phyloP scores from a whole-genome alignment of 306 rosid genomes.

The Prunus padus region DNA sequence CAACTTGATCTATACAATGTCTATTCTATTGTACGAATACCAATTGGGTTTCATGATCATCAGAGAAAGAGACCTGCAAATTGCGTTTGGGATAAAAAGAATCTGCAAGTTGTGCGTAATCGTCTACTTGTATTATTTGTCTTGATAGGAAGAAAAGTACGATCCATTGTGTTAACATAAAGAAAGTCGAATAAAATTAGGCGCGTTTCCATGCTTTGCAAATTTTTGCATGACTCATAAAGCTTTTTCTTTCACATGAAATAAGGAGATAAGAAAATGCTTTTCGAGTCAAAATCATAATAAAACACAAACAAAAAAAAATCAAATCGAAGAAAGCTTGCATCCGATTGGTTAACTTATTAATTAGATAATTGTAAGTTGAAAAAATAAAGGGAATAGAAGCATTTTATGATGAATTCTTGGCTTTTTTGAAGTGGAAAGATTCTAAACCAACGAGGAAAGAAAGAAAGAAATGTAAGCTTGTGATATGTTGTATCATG shows the following conservation, averaged over 20 bases:
- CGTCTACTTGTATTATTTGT: constrained; percentile 21
- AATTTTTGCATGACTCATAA: constrained; percentile 6
- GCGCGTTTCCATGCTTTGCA: background rate
- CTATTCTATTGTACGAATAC: background rate
- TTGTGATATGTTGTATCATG: background rate
- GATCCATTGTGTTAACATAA: constrained; percentile 10
- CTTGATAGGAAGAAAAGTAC: constrained; percentile 22
- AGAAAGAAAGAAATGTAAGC: constrained; percentile 7
- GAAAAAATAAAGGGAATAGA: background rate
- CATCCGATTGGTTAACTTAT: no score
- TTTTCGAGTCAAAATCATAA: background rate
- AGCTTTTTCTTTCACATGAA: background rate
- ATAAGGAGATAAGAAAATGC: background rate
- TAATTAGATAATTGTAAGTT: background rate
- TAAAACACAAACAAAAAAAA: no score
- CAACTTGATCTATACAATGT: background rate
- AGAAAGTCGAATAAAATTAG: background rate
- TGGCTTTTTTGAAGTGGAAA: constrained; percentile 1
- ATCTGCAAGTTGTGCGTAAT: constrained; percentile 15
- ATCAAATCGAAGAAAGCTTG: no score
- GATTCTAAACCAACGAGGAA: constrained; percentile 28
- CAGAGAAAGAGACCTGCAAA: background rate
- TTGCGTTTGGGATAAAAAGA: constrained; percentile 7
- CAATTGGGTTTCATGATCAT: background rate
- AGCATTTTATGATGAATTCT: background rate